Base-by-base conservation (phyloP, 306 rosid species). In the Amphicarpaea edgeworthii region DNA sequence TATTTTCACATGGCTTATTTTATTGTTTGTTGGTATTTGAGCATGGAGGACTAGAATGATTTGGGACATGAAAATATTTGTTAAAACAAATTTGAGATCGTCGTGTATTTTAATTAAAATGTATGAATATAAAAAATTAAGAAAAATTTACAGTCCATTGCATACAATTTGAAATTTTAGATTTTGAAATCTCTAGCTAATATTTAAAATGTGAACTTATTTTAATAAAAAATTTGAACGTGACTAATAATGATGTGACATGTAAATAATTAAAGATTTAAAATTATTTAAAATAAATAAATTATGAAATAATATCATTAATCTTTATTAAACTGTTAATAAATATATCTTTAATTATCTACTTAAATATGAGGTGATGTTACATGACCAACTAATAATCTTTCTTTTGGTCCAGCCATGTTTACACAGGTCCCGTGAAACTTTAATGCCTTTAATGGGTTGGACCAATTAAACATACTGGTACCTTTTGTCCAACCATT, bases 351-450 rank as follows among this genome's bases (percentile, higher is more conserved):
- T n/a, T n/a, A n/a, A n/a, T n/a, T n/a, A n/a, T n/a, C n/a, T n/a
- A n/a, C n/a, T n/a, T n/a, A n/a, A n/a, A n/a, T n/a, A n/a, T n/a
- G n/a, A n/a, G n/a, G n/a, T n/a, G n/a, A n/a, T n/a, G n/a, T n/a
- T n/a, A n/a, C n/a, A n/a, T n/a, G n/a, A n/a, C n/a, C n/a, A n/a
- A n/a, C n/a, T n/a, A n/a, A n/a, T n/a, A n/a, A n/a, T n/a, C n/a
- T n/a, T n/a, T n/a, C n/a, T n/a, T 63, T 28, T n/a, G 59, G 73
- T 46, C 43, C 73, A 8, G 17, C 73, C 59, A 15, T 24, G 7
- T n/a, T 68, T 26, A n/a, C 28, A 5, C 10, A 26, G 28, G 43
- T 15, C 46, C 55, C 46, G 58, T 47, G 51, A 65, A 65, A 20
- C 6, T 65, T 41, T 21, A 14, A 23, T 43, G 40, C 8, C 72